Evolutionary conservation across 176 grass and related monocot species (phyloP), one percentile per base, ranked within the genome.

Genomic region (Lolium perenne): DNA sequence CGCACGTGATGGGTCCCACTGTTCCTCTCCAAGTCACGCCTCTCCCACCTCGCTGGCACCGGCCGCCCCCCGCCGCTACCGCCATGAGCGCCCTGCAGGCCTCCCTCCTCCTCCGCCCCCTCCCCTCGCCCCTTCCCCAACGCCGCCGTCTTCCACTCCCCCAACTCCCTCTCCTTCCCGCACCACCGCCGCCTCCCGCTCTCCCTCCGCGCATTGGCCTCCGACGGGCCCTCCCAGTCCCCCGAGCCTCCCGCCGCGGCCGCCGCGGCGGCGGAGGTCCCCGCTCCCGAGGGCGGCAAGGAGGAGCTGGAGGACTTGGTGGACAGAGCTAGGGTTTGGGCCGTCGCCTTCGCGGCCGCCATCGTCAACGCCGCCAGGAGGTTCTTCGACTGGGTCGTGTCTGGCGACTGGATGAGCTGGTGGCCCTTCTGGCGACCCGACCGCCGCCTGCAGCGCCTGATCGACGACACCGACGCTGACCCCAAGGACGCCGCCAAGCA

Each of bases 371-470:
- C 80, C 32, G 61, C 23, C 17, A 84, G 79, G 90, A 93, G 88
- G 56, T 90, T 90, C 15, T 83, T 91, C 20, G 87, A 94, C 64
- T 88, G 64, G 79, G 49, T 99, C 55, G 48, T 85, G 38, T 91
- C 82, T 7, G 86, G 90, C 68, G 88, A 93, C 35, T 98, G 93
- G 93, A 74, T 96, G 82, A 87, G 88, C 64, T 94, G 94, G 94
- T 99, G 94, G 97, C 94, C 97, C 13, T 99, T 99, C 63, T 94
- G 94, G 94, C 82, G 77, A 46, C 25, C 90, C 71, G 92, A 94
- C 71, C 88, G 92, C 47, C 90, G 87, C 11, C 77, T 99, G 55
- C 89, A 93, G 71, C 79, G 69, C 18, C 76, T 99, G 23, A 91
- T 99, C 45, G 94, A 95, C 26, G 97, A 97, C 5, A 94, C 97